phyloP scores from a whole-genome alignment of 441 rosid species.

The Rhodomyrtus psidioides region DNA sequence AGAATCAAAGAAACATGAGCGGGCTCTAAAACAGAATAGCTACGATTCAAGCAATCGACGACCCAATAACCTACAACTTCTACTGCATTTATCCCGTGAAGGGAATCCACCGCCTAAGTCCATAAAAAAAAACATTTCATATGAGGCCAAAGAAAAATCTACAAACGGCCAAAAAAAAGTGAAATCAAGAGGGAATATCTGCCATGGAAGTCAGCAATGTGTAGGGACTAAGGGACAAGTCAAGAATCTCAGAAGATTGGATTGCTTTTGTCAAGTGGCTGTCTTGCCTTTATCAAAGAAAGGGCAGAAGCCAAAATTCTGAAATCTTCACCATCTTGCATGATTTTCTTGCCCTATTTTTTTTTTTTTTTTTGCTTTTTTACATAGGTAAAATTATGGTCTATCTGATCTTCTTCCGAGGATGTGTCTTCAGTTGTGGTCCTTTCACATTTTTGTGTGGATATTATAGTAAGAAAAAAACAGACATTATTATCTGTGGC shows the following conservation, averaged over 20 bases:
- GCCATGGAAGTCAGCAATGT: not conserved
- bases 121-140: not conserved
- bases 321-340: not conserved
- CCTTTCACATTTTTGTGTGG: not conserved
- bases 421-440: not conserved
- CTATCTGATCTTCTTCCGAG: not conserved
- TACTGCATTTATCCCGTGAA: not conserved
- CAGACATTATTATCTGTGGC: not conserved
- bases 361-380: not conserved
- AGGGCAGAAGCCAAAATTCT: not conserved
- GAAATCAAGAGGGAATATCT: not conserved
- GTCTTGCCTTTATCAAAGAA: not conserved
- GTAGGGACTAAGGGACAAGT: not conserved
- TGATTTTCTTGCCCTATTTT: not conserved
- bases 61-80: not conserved
- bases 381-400: not conserved
- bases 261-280: not conserved
- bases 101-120: not conserved
- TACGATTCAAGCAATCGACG: not conserved
- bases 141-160: not conserved
- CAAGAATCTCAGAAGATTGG: not conserved
- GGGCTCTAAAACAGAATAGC: not conserved
- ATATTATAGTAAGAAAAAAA: not conserved
- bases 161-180: not conserved
- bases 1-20: no score